These are phyloP conservation scores for Dalbergia cultrata DNA, from an alignment of 306 rosid genomes.

Conservation along the genomic window DNA sequence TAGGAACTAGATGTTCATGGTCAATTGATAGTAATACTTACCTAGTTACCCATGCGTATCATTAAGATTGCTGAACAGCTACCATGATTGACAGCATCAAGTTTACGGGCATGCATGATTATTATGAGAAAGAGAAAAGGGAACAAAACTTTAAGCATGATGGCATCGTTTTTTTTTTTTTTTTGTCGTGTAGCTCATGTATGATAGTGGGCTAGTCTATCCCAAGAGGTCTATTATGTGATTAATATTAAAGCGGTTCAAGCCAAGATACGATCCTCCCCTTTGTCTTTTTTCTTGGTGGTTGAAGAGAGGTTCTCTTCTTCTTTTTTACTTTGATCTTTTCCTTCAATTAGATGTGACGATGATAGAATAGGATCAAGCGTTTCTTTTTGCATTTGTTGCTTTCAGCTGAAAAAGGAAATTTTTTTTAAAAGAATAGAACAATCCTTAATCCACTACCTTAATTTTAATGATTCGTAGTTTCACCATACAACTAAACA, in stretches of 20 bases:
- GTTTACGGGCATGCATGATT: constrained; percentile 21
- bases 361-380: background rate
- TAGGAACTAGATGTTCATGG: background rate
- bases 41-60: background rate
- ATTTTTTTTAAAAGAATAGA: constrained; percentile 7
- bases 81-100: background rate
- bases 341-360: constrained; percentile 19
- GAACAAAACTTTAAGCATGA: constrained; percentile 37
- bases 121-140: constrained; percentile 32
- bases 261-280: constrained; percentile 26
- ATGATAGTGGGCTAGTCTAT: constrained; percentile 25
- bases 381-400: constrained; percentile 1
- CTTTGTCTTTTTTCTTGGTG: constrained; percentile 36
- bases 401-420: constrained; percentile 12
- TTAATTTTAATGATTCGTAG: constrained; percentile 26
- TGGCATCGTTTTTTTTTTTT: background rate
- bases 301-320: constrained; percentile 3
- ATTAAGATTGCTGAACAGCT: background rate
- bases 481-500: background rate
- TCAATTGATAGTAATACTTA: background rate
- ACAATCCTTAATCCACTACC: background rate
- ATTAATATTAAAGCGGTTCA: constrained; percentile 9
- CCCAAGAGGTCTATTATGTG: constrained; percentile 15
- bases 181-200: constrained; percentile 54
- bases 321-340: constrained; percentile 25